These are phyloP conservation scores for Danielozyma ontarioensis DNA, from an alignment of 805 yeast species.

Conservation along the genomic window DNA sequence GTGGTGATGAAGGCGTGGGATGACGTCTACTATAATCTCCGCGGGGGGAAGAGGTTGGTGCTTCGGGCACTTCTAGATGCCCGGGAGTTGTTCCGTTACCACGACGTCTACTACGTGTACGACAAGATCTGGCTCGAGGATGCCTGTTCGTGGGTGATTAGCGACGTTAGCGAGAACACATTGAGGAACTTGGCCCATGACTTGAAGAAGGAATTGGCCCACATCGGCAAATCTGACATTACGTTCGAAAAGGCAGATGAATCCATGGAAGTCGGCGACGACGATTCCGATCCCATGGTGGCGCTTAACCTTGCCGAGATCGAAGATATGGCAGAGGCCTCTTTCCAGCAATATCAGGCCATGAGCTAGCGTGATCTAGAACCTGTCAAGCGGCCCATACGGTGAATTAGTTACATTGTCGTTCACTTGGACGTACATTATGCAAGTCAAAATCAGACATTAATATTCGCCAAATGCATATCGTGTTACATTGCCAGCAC, in stretches of 20 bases:
- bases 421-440: no score
- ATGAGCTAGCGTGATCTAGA: conserved; percentile 7
- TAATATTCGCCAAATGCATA: no score
- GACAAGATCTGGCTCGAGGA: conserved; percentile 75
- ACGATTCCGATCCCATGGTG: conserved; percentile 15
- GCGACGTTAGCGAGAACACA: conserved; percentile 54
- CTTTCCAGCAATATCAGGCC: conserved; percentile 1
- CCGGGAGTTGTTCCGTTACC: conserved; percentile 72
- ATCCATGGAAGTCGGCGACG: conserved; percentile 12
- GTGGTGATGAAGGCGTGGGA: conserved; percentile 63
- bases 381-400: conserved; percentile 28
- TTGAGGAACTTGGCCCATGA: conserved; percentile 66
- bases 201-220: conserved; percentile 39
- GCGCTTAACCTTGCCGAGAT: conserved; percentile 9
- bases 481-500: no score
- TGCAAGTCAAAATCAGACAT: no score
- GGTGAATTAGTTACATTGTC: no score
- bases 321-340: conserved; percentile 12
- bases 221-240: conserved; percentile 40
- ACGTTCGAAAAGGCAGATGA: conserved; percentile 49
- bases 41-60: conserved; percentile 66
- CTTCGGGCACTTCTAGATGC: conserved; percentile 54
- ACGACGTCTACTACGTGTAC: conserved; percentile 81
- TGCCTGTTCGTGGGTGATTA: conserved; percentile 66
- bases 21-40: conserved; percentile 60